Evolutionary conservation across 495 filamentous ascomycete genomes (phyloP).

Genomic region (Tetracladium marchalianum): DNA sequence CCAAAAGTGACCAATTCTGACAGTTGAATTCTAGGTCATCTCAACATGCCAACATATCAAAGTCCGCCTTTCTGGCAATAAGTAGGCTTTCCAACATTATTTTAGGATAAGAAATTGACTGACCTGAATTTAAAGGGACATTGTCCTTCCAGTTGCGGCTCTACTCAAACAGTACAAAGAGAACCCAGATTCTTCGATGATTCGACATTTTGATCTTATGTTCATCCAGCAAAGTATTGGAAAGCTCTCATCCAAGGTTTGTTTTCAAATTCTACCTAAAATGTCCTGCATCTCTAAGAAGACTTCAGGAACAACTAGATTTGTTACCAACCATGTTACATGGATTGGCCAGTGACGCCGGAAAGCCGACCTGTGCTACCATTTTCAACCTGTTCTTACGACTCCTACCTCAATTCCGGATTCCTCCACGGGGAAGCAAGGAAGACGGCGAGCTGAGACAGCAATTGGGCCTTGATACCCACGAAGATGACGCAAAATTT

Average conservation of each 20-base stretch:
- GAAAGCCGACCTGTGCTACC: constrained; percentile 51
- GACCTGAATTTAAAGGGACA: constrained; percentile 28
- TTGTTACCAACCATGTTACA: constrained; percentile 63
- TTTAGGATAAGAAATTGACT: constrained; percentile 1
- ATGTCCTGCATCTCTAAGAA: neutral
- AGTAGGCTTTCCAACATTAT: constrained; percentile 22
- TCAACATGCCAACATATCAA: constrained; percentile 75
- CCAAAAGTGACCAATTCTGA: constrained; percentile 3
- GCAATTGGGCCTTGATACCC: constrained; percentile 51
- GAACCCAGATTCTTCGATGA: constrained; percentile 50
- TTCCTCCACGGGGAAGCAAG: constrained; percentile 65
- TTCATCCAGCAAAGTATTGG: constrained; percentile 83
- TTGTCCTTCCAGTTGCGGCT: constrained; percentile 73
- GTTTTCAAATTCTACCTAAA: neutral
- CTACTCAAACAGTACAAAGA: constrained; percentile 88
- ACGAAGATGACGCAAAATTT: constrained; percentile 57
- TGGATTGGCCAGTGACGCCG: constrained; percentile 59
- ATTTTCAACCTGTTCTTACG: constrained; percentile 81
- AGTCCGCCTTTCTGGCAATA: constrained; percentile 44
- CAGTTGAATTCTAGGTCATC: constrained; percentile 37
- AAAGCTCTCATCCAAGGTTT: constrained; percentile 44
- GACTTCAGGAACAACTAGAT: constrained; percentile 46
- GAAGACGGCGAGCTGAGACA: constrained; percentile 64
- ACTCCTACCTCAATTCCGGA: constrained; percentile 56
- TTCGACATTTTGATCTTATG: constrained; percentile 80